A percentile compares a stretch with the other conserved stretches of the same genome.
These are phyloP conservation scores for Camelina neglecta DNA, from an alignment of 345 rosid species.

Conservation along the genomic window DNA sequence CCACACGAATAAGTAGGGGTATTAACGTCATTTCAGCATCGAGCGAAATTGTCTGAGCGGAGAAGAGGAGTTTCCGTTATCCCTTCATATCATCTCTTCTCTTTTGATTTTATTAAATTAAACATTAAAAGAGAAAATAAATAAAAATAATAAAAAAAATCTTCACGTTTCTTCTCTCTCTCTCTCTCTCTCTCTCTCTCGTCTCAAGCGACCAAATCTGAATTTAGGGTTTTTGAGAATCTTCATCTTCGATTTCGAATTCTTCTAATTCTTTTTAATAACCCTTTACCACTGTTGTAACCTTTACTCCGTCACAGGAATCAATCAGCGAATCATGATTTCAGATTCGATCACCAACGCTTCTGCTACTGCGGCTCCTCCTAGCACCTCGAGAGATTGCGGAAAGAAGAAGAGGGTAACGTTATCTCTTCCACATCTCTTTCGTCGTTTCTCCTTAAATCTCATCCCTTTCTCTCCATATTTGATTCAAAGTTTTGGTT, in stretches of 20 bases:
- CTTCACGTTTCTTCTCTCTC: too few species aligned
- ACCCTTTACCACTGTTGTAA: conserved; percentile 11
- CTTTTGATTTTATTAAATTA: conserved; percentile 18
- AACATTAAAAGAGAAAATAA: neutral
- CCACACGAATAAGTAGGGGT: conserved; percentile 21
- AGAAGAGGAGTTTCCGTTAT: conserved; percentile 81
- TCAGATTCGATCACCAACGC: conserved; percentile 64
- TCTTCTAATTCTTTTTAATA: neutral
- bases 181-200: too few species aligned
- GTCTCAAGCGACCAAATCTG: conserved; percentile 39
- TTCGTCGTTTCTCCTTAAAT: neutral
- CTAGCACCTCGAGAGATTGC: conserved; percentile 53
- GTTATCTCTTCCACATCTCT: neutral
- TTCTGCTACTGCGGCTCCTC: conserved; percentile 54
- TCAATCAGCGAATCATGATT: conserved; percentile 52
- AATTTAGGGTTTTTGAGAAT: conserved; percentile 68
- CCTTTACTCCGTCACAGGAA: conserved; percentile 1
- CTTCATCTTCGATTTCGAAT: conserved; percentile 26
- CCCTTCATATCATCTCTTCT: conserved; percentile 44
- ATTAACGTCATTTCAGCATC: neutral
- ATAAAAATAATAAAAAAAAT: conserved; percentile 9
- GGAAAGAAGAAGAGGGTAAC: conserved; percentile 82
- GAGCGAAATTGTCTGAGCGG: conserved; percentile 43
- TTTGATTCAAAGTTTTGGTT: neutral
- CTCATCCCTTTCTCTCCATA: neutral